Evolutionary conservation across 1,284 basidiomycete genomes (phyloP).

Genomic region (Cutaneotrichosporon sp.): DNA sequence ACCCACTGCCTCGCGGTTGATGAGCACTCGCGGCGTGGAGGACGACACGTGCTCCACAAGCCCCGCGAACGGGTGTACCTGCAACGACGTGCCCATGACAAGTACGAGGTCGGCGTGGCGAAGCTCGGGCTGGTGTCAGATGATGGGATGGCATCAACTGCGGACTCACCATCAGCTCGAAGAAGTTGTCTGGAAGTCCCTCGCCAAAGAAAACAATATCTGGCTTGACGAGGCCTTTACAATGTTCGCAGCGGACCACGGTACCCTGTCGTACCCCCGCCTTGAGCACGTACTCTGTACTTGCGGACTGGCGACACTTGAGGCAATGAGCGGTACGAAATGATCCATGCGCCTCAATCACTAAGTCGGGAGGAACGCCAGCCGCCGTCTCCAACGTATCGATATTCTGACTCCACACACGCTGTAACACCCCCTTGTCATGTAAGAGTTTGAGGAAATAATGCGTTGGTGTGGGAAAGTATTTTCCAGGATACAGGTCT

Average conservation of each 20-base stretch:
- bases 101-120: conserved; percentile 76
- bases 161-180: conserved; percentile 26
- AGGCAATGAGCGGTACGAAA: conserved; percentile 81
- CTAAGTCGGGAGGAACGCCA: conserved; percentile 68
- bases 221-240: conserved; percentile 76
- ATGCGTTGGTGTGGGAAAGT: conserved; percentile 76
- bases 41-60: conserved; percentile 54
- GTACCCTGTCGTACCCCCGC: conserved; percentile 60
- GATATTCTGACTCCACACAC: conserved; percentile 58
- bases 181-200: conserved; percentile 54
- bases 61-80: conserved; percentile 59
- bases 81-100: conserved; percentile 81
- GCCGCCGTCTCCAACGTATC: conserved; percentile 88
- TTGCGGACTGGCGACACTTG: conserved; percentile 60
- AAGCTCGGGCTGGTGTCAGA: conserved; percentile 19
- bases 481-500: conserved; percentile 71
- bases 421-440: conserved; percentile 36
- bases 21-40: conserved; percentile 55
- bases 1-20: conserved; percentile 60
- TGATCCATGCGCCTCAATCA: conserved; percentile 93
- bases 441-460: conserved; percentile 68
- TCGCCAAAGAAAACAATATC: conserved; percentile 97
- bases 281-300: conserved; percentile 68
- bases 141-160: too few species aligned
- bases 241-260: conserved; percentile 64